These are phyloP conservation scores for Rubia peregrina DNA, from an alignment of 305 asterid genomes.

Conservation along the genomic window DNA sequence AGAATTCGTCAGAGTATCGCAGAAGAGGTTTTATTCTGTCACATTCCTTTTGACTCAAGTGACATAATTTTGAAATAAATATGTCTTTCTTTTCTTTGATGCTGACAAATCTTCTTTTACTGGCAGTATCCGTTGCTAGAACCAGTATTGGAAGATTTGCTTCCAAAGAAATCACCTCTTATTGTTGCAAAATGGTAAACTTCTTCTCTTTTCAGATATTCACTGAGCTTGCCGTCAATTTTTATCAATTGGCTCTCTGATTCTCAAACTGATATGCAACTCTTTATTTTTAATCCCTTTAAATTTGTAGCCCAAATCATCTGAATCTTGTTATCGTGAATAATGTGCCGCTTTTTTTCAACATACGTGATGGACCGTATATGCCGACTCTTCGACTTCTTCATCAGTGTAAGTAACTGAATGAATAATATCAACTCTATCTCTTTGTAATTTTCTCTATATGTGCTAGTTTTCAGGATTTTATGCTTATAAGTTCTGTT, in stretches of 20 bases:
- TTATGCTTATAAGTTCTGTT: neutral
- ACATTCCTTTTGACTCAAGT: neutral
- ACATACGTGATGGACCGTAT: slow-evolving; percentile 95
- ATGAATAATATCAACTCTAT: neutral
- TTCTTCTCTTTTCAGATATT: slow-evolving; percentile 12
- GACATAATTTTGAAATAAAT: neutral
- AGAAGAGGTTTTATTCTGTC: slow-evolving; percentile 49
- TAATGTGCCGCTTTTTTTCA: slow-evolving; percentile 90
- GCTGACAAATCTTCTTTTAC: slow-evolving; percentile 7
- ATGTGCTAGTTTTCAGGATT: neutral
- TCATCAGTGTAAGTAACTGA: slow-evolving; percentile 73
- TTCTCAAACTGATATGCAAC: slow-evolving; percentile 18
- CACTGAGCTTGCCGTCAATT: slow-evolving; percentile 5
- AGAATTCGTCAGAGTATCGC: slow-evolving; percentile 88
- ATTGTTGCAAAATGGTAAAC: slow-evolving; percentile 87
- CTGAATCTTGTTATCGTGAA: slow-evolving; percentile 91
- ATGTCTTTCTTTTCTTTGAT: neutral
- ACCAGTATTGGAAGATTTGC: slow-evolving; percentile 77
- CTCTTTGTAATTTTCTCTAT: neutral
- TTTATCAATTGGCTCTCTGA: slow-evolving; percentile 10
- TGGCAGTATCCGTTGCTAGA: slow-evolving; percentile 84
- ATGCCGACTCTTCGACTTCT: slow-evolving; percentile 98
- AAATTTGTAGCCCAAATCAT: slow-evolving; percentile 65
- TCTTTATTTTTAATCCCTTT: slow-evolving; percentile 10
- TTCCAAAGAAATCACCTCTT: slow-evolving; percentile 92